phyloP scores from a whole-genome alignment of 805 yeast species.

The Yarrowia porcina region DNA sequence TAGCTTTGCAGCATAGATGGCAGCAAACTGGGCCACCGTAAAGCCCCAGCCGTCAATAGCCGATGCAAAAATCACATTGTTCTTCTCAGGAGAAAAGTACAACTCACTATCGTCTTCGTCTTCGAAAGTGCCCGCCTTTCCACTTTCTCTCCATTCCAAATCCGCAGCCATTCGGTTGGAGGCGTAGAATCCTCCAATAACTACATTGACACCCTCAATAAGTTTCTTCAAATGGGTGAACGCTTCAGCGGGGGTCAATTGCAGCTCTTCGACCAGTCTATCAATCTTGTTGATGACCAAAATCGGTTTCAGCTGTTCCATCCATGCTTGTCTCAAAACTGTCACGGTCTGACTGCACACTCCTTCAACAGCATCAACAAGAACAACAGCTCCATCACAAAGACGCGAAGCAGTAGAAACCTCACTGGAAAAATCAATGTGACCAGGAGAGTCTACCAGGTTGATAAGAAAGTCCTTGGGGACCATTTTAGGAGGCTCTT shows the following conservation, averaged over 20 bases:
- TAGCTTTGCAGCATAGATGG: slow-evolving; percentile 75
- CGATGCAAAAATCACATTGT: slow-evolving; percentile 84
- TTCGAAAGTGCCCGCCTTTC: slow-evolving; percentile 51
- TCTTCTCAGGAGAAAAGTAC: slow-evolving; percentile 81
- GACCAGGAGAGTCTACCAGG: slow-evolving; percentile 98
- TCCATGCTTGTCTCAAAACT: slow-evolving; percentile 93
- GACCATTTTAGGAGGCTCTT: slow-evolving; percentile 28
- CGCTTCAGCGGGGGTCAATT: slow-evolving; percentile 79
- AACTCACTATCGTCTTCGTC: slow-evolving; percentile 78
- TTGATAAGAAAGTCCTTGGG: slow-evolving; percentile 81
- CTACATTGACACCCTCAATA: slow-evolving; percentile 92
- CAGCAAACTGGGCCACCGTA: slow-evolving; percentile 81
- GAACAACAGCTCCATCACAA: slow-evolving; percentile 94
- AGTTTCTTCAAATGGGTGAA: slow-evolving; percentile 72
- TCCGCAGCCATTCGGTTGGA: slow-evolving; percentile 93
- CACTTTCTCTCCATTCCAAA: slow-evolving; percentile 39
- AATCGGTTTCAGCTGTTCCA: slow-evolving; percentile 82
- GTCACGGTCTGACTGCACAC: slow-evolving; percentile 97
- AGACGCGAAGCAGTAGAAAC: slow-evolving; percentile 93
- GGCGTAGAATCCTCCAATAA: slow-evolving; percentile 85
- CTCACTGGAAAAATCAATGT: slow-evolving; percentile 92
- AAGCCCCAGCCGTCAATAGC: slow-evolving; percentile 99
- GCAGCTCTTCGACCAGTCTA: slow-evolving; percentile 75
- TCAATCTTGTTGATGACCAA: slow-evolving; percentile 90
- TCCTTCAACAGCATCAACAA: slow-evolving; percentile 97